phyloP scores from a whole-genome alignment of 106 monocot species.

The Dactylorhiza incarnata region DNA sequence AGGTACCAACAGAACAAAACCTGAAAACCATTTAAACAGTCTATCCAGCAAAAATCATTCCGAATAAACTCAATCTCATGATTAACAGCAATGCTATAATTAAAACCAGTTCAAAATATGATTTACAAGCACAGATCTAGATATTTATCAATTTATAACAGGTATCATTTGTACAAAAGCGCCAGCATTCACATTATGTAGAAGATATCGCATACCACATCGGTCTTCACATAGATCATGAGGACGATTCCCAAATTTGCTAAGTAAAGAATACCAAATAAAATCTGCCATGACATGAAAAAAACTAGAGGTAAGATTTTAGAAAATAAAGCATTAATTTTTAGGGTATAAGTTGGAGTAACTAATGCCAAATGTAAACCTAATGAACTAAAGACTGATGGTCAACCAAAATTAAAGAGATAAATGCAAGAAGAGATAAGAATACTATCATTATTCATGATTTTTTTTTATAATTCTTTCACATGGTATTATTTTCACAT shows the following conservation, averaged over 20 bases:
- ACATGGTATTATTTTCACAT: too few species aligned
- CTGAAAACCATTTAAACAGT: background rate
- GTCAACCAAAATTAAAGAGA: background rate
- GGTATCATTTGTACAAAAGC: background rate
- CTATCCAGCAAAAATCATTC: background rate
- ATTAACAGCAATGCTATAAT: background rate
- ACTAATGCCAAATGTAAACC: background rate
- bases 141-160: background rate
- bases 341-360: background rate
- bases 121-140: background rate
- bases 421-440: background rate
- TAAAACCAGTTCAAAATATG: background rate
- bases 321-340: background rate
- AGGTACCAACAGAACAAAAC: background rate
- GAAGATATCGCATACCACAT: slow-evolving; percentile 49
- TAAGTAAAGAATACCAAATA: slow-evolving; percentile 84
- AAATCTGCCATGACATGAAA: slow-evolving; percentile 54
- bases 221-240: slow-evolving; percentile 62
- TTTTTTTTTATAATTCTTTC: too few species aligned
- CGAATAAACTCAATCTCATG: background rate
- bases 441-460: too few species aligned
- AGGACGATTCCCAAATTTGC: slow-evolving; percentile 64
- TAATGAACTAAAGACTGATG: background rate
- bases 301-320: background rate
- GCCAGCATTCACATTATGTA: background rate